Evolutionary conservation across 2,329 filamentous ascomycete species (phyloP).

Genomic region (Fusarium zealandicum): DNA sequence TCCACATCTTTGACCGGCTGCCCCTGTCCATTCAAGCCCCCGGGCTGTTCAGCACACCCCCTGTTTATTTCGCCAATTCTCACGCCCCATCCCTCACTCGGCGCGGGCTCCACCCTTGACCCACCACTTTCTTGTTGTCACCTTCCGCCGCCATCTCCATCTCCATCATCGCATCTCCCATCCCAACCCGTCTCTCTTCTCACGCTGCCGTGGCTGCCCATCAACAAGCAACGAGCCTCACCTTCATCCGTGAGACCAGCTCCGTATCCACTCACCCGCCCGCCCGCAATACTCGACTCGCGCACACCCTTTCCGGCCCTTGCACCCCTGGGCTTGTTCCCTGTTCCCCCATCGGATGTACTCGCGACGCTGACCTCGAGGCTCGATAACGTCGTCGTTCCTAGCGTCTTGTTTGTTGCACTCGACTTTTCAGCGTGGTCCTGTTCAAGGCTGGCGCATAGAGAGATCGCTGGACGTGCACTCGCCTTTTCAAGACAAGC

Average conservation of each 20-base stretch:
- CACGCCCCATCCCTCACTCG: slow-evolving; percentile 27
- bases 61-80: slow-evolving; percentile 1
- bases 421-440: neutral
- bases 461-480: neutral
- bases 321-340: slow-evolving; percentile 2
- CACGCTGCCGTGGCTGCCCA: slow-evolving; percentile 23
- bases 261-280: slow-evolving; percentile 18
- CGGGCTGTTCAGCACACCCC: neutral
- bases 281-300: slow-evolving; percentile 18
- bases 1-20: slow-evolving; percentile 16
- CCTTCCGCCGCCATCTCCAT: slow-evolving; percentile 29
- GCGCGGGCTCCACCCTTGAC: slow-evolving; percentile 25
- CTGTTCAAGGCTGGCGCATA: neutral
- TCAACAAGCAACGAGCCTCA: slow-evolving; percentile 28
- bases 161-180: slow-evolving; percentile 17
- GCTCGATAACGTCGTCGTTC: neutral
- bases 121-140: slow-evolving; percentile 34
- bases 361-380: slow-evolving; percentile 1
- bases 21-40: neutral
- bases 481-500: neutral
- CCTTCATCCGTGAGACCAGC: slow-evolving; percentile 8
- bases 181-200: slow-evolving; percentile 25
- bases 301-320: slow-evolving; percentile 14
- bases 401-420: neutral
- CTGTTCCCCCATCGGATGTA: neutral